Percentiles rank a stretch among this genome's conserved stretches.
Conservation (phyloP, 148 eudicot genomes). For the Suaeda aralocaspica region DNA sequence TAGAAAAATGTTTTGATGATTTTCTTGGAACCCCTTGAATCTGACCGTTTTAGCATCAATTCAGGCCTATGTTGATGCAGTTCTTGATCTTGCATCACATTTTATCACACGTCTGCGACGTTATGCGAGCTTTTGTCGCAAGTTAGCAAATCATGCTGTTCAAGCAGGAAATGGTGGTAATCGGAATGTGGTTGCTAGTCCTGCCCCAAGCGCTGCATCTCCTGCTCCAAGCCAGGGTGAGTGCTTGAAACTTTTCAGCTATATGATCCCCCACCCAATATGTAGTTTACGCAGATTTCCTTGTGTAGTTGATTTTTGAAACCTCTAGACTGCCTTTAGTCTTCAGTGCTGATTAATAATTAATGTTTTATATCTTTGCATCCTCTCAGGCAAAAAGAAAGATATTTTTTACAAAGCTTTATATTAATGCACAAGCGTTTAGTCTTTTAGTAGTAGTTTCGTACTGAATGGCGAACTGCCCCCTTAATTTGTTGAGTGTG, state of each 20-base stretch:
- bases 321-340: no score
- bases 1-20: not conserved
- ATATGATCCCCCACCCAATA: not conserved
- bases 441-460: no score
- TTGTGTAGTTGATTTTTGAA: no score
- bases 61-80: conserved; percentile 98
- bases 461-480: no score
- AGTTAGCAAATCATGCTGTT: conserved; percentile 92
- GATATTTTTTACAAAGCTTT: no score
- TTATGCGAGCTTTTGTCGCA: conserved; percentile 98
- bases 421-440: no score
- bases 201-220: conserved; percentile 71
- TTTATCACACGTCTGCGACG: conserved; percentile 96
- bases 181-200: conserved; percentile 86
- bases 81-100: conserved; percentile 95
- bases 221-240: conserved; percentile 80
- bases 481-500: no score
- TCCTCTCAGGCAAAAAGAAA: not conserved
- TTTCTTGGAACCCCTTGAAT: not conserved
- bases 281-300: not conserved
- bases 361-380: not conserved
- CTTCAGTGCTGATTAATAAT: no score
- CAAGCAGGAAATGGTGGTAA: conserved; percentile 80
- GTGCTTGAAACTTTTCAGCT: conserved; percentile 19
- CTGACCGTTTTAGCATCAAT: conserved; percentile 17